These are phyloP conservation scores for Sisymbrium altissimum DNA, from an alignment of 345 rosid species.

Conservation along the genomic window DNA sequence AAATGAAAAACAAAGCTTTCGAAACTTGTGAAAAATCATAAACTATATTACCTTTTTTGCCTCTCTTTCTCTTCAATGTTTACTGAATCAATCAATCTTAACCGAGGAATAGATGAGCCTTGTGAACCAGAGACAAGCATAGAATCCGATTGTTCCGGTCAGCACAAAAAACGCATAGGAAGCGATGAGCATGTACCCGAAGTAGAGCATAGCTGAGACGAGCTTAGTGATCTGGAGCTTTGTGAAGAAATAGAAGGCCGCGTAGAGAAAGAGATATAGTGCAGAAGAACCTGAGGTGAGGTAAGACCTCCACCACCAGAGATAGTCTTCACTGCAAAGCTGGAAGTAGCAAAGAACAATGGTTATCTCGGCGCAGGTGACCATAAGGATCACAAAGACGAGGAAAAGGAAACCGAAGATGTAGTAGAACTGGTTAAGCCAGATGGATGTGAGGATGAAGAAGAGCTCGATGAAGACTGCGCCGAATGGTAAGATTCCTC, in stretches of 20 bases:
- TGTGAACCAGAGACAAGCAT: conserved; percentile 81
- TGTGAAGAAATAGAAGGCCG: conserved; percentile 79
- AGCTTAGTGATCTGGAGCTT: conserved; percentile 76
- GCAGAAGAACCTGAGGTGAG: conserved; percentile 82
- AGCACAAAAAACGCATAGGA: conserved; percentile 67
- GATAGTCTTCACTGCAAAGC: conserved; percentile 78
- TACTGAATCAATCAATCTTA: conserved; percentile 53
- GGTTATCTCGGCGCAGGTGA: conserved; percentile 74
- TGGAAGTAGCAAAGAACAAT: conserved; percentile 82
- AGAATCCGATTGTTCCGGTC: conserved; percentile 73
- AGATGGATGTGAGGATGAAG: conserved; percentile 85
- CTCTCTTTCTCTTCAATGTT: background rate
- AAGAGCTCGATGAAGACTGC: conserved; percentile 83
- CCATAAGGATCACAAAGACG: conserved; percentile 61
- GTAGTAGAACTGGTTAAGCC: conserved; percentile 91
- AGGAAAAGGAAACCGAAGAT: conserved; percentile 82
- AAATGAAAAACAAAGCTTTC: background rate
- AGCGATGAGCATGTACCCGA: conserved; percentile 75
- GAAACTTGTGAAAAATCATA: conserved; percentile 18
- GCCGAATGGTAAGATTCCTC: conserved; percentile 80
- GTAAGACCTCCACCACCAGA: conserved; percentile 95
- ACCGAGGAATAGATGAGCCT: conserved; percentile 82
- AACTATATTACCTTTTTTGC: conserved; percentile 17
- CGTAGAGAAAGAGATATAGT: conserved; percentile 64
- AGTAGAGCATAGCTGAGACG: conserved; percentile 62